phyloP scores from a whole-genome alignment of 768 basidiomycete genomes.

The Suillus sp. region DNA sequence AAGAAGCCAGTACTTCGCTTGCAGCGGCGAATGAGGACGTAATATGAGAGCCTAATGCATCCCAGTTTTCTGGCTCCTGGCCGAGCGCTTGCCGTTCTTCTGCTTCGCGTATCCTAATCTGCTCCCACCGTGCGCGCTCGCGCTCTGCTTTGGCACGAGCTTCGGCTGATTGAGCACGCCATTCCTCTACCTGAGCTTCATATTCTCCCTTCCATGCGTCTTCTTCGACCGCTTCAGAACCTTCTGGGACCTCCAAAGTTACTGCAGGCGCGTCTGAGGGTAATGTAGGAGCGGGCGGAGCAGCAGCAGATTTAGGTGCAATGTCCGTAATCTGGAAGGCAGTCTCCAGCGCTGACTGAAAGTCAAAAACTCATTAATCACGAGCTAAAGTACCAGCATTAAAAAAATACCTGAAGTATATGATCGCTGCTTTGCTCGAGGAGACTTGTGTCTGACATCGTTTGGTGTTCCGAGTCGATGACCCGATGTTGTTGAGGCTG shows the following conservation, averaged over 20 bases:
- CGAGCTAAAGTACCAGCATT: background rate
- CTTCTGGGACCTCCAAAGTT: background rate
- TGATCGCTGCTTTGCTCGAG: slow-evolving; percentile 27
- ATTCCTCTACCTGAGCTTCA: slow-evolving; percentile 64
- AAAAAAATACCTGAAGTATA: slow-evolving; percentile 26
- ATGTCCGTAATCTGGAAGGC: slow-evolving; percentile 32
- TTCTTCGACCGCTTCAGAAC: slow-evolving; percentile 23
- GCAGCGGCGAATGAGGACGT: slow-evolving; percentile 7
- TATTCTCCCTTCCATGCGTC: slow-evolving; percentile 70
- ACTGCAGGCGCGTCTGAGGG: slow-evolving; percentile 1
- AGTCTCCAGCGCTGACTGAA: slow-evolving; percentile 28
- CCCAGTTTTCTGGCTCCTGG: slow-evolving; percentile 24
- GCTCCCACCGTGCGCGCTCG: slow-evolving; percentile 73
- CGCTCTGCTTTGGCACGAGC: slow-evolving; percentile 76
- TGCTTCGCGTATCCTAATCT: slow-evolving; percentile 46
- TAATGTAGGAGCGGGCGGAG: slow-evolving; percentile 8
- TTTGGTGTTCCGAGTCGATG: slow-evolving; percentile 7
- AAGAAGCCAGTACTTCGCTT: slow-evolving; percentile 19
- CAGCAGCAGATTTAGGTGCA: slow-evolving; percentile 15
- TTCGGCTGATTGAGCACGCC: slow-evolving; percentile 73
- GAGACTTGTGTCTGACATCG: slow-evolving; percentile 31
- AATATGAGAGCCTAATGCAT: slow-evolving; percentile 29
- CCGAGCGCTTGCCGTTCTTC: slow-evolving; percentile 45
- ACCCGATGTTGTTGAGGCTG: background rate
- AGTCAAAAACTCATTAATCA: background rate